Evolutionary conservation across 805 yeast genomes (phyloP).

Genomic region (Maudiozyma pseudohumilis): DNA sequence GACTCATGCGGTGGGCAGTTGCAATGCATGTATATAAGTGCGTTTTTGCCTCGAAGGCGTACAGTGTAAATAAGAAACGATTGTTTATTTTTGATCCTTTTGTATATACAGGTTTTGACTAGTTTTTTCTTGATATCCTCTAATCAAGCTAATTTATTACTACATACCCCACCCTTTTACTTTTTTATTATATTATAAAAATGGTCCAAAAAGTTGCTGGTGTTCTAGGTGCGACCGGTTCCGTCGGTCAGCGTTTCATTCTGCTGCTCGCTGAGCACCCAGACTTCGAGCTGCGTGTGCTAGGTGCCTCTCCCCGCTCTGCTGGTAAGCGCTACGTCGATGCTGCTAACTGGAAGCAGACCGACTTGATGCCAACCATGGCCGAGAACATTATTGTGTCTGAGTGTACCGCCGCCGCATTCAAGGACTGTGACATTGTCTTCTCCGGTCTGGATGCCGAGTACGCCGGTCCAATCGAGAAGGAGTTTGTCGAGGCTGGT

Average conservation of each 20-base stretch:
- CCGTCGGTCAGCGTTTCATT: conserved; percentile 95
- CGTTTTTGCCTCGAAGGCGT: too few relatives aligned
- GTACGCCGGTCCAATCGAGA: conserved; percentile 87
- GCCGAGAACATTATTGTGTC: conserved; percentile 56
- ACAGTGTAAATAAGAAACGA: too few relatives aligned
- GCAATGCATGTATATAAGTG: too few relatives aligned
- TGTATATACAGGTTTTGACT: too few relatives aligned
- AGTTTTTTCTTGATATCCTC: too few relatives aligned
- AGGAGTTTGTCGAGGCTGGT: conserved; percentile 72
- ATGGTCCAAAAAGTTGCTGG: conserved; percentile 56
- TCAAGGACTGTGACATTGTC: conserved; percentile 85
- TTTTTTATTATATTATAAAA: too few relatives aligned
- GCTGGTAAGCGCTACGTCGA: conserved; percentile 82
- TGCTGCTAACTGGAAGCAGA: conserved; percentile 93
- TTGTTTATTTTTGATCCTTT: too few relatives aligned
- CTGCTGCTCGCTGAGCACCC: conserved; percentile 79
- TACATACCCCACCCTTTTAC: too few relatives aligned
- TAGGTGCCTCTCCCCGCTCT: conserved; percentile 90
- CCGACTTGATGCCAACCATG: conserved; percentile 61
- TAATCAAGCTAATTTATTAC: too few relatives aligned
- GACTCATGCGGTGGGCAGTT: too few relatives aligned
- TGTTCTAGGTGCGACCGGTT: conserved; percentile 96
- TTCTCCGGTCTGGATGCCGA: conserved; percentile 93
- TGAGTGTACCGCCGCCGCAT: conserved; percentile 68
- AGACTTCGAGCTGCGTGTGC: conserved; percentile 68